These are phyloP conservation scores for Boletus huronensis DNA, from an alignment of 768 basidiomycete genomes.

Conservation along the genomic window DNA sequence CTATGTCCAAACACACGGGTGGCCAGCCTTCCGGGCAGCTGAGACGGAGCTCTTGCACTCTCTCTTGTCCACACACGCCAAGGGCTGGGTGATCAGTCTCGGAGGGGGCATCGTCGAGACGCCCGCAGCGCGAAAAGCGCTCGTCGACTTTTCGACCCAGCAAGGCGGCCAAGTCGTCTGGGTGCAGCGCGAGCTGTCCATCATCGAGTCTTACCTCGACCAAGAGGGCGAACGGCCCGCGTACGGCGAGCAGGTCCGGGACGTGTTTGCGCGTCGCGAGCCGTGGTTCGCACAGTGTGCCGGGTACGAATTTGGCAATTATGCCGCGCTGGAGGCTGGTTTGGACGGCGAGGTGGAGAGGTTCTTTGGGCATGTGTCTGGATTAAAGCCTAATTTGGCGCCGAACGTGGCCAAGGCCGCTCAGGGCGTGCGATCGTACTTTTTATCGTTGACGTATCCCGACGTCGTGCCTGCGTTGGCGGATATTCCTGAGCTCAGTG, in stretches of 20 bases:
- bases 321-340: slow-evolving; percentile 42
- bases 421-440: slow-evolving; percentile 71
- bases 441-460: slow-evolving; percentile 90
- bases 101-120: slow-evolving; percentile 96
- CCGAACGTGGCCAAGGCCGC: slow-evolving; percentile 40
- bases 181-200: slow-evolving; percentile 73
- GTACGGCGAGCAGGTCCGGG: slow-evolving; percentile 82
- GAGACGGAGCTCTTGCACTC: slow-evolving; percentile 70
- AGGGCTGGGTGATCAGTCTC: slow-evolving; percentile 76
- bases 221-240: slow-evolving; percentile 78
- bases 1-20: slow-evolving; percentile 80
- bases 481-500: slow-evolving; percentile 66
- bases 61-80: slow-evolving; percentile 53
- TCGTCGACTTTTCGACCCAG: slow-evolving; percentile 59
- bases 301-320: slow-evolving; percentile 81
- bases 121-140: slow-evolving; percentile 62
- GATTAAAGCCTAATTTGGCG: slow-evolving; percentile 61
- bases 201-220: slow-evolving; percentile 78
- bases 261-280: slow-evolving; percentile 77
- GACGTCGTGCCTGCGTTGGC: slow-evolving; percentile 70
- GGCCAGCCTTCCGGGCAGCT: slow-evolving; percentile 83
- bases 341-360: slow-evolving; percentile 58
- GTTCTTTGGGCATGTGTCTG: slow-evolving; percentile 89
- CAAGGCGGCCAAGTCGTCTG: slow-evolving; percentile 74
- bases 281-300: slow-evolving; percentile 86